phyloP scores from a whole-genome alignment of 768 basidiomycete species.

The Amanita rubescens region DNA sequence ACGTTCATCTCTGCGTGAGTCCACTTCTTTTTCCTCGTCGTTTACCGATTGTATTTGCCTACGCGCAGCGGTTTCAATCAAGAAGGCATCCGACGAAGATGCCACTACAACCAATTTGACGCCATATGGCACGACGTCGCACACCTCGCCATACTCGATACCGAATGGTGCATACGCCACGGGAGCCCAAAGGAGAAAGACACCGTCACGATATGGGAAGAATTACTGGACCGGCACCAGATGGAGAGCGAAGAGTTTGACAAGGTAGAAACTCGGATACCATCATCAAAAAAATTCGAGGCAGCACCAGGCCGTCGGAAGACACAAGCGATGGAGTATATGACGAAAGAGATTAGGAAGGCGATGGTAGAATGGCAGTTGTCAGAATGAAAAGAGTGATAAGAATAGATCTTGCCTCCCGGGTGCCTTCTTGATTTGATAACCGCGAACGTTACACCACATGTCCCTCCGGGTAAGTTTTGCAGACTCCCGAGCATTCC shows the following conservation, averaged over 20 bases:
- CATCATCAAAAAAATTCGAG: no score
- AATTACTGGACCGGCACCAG: conserved; percentile 49
- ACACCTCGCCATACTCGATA: conserved; percentile 52
- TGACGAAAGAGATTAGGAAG: no score
- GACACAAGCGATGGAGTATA: no score
- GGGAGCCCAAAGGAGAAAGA: not conserved
- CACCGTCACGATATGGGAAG: conserved; percentile 48
- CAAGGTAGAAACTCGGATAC: no score
- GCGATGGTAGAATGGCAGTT: no score
- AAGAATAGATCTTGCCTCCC: no score
- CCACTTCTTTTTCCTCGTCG: not conserved
- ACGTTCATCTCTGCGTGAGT: conserved; percentile 1
- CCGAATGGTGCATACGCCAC: conserved; percentile 42
- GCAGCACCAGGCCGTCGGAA: no score
- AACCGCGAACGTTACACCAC: no score
- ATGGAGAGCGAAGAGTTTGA: conserved; percentile 18
- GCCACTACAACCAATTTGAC: conserved; percentile 38
- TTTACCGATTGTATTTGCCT: not conserved
- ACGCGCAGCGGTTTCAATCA: conserved; percentile 51
- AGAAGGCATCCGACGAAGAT: conserved; percentile 56
- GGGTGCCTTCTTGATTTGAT: no score
- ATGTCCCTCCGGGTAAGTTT: no score
- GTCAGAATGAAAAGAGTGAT: no score
- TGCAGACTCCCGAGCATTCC: no score
- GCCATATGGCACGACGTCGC: conserved; percentile 52